A percentile compares a stretch with the other conserved stretches of the same genome.
phyloP scores from a whole-genome alignment of 177 flowering plant genomes.

The Vitis hybrid region DNA sequence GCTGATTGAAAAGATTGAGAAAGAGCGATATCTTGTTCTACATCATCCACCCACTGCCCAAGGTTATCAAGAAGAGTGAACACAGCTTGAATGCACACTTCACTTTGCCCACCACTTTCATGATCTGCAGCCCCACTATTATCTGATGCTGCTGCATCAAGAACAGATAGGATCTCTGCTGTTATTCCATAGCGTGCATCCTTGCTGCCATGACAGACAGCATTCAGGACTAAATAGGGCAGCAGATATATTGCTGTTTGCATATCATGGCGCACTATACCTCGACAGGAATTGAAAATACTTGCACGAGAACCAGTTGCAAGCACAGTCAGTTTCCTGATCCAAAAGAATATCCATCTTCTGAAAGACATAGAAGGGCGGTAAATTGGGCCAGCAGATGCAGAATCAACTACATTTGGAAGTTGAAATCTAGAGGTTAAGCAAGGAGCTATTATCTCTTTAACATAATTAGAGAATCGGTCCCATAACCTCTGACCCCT shows the following conservation, averaged over 20 bases:
- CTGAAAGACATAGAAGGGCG: conserved; percentile 87
- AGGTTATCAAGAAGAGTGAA: conserved; percentile 98
- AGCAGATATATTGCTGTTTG: conserved; percentile 85
- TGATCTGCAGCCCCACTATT: conserved; percentile 51
- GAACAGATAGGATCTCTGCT: conserved; percentile 89
- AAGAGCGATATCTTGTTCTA: conserved; percentile 80
- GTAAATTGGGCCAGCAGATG: conserved; percentile 74
- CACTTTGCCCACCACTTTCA: conserved; percentile 78
- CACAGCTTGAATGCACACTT: conserved; percentile 95
- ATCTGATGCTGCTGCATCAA: conserved; percentile 83
- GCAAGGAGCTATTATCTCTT: conserved; percentile 98
- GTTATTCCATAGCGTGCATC: conserved; percentile 86
- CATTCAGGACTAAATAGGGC: conserved; percentile 91
- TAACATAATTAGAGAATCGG: conserved; percentile 91
- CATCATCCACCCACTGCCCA: conserved; percentile 99
- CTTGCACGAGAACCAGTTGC: conserved; percentile 89
- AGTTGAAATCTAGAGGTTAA: conserved; percentile 92
- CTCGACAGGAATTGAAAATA: conserved; percentile 93
- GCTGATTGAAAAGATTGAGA: conserved; percentile 58
- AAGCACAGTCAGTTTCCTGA: conserved; percentile 72
- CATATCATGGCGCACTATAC: conserved; percentile 96
- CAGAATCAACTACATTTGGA: conserved; percentile 71
- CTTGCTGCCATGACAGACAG: conserved; percentile 82
- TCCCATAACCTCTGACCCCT: conserved; percentile 94
- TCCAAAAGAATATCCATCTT: conserved; percentile 92